phyloP scores from a whole-genome alignment of 2,329 filamentous ascomycete species.

The Escovopsis weberi region DNA sequence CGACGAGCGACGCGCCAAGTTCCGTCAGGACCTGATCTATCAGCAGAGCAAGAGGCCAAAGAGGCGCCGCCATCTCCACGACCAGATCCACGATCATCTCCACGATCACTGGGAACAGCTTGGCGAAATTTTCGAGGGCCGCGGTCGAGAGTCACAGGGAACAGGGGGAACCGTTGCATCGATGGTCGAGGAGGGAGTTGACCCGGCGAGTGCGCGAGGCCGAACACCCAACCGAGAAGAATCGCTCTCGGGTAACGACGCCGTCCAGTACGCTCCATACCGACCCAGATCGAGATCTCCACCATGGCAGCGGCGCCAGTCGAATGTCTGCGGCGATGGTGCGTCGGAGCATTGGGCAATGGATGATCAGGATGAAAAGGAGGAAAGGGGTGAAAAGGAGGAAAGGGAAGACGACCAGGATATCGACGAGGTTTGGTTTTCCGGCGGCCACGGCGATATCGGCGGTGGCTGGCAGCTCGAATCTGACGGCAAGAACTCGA shows the following conservation, averaged over 20 bases:
- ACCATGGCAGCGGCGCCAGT: conserved; percentile 11
- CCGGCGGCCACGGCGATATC: conserved; percentile 65
- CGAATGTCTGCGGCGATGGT: not conserved
- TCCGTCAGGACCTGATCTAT: conserved; percentile 55
- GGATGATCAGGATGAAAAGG: not conserved
- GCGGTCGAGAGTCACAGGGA: not conserved
- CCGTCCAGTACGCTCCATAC: conserved; percentile 22
- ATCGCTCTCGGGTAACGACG: conserved; percentile 5
- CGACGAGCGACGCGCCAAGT: conserved; percentile 57
- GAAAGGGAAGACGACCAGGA: conserved; percentile 38
- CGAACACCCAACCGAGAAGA: conserved; percentile 5
- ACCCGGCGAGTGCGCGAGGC: not conserved
- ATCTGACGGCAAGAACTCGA: conserved; percentile 43
- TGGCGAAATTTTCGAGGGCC: conserved; percentile 1
- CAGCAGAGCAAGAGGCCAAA: conserved; percentile 20
- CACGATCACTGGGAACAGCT: conserved; percentile 5
- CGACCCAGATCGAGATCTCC: conserved; percentile 25
- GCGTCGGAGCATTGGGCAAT: conserved; percentile 1
- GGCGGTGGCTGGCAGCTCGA: conserved; percentile 60
- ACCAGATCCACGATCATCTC: conserved; percentile 11
- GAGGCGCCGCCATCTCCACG: conserved; percentile 10
- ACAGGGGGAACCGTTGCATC: not conserved
- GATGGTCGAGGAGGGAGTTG: not conserved
- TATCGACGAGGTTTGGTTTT: conserved; percentile 69
- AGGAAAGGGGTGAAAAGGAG: conserved; percentile 1